These are phyloP conservation scores for Diaporthe sp. DNA, from an alignment of 2,329 filamentous ascomycete species.

Conservation along the genomic window DNA sequence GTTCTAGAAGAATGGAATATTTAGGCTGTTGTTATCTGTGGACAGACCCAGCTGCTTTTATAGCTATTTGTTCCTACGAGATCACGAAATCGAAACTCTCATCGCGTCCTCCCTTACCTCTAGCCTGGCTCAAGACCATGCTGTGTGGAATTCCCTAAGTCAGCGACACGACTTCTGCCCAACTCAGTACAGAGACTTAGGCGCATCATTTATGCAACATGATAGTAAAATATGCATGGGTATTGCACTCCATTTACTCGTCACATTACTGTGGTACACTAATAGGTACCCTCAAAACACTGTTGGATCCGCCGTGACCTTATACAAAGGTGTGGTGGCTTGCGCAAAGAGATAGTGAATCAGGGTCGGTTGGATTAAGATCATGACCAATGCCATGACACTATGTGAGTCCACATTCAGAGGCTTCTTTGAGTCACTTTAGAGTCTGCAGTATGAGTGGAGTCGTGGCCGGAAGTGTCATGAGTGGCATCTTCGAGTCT, in stretches of 20 bases:
- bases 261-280: neutral
- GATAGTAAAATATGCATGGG: too few species aligned
- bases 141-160: neutral
- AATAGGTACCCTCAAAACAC: neutral
- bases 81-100: neutral
- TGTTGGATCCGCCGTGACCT: neutral
- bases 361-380: neutral
- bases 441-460: neutral
- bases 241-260: neutral
- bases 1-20: neutral
- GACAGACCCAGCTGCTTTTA: neutral
- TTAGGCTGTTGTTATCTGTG: neutral
- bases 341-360: neutral
- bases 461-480: neutral
- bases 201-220: neutral
- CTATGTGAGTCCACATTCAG: too few species aligned
- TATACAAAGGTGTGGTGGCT: too few species aligned
- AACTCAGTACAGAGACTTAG: neutral
- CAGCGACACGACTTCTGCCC: neutral
- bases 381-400: neutral
- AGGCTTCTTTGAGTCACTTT: neutral
- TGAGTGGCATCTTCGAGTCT: neutral
- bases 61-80: too few species aligned
- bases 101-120: neutral
- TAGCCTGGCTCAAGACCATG: neutral